These are phyloP conservation scores for Phyllosticta citribraziliensis DNA, from an alignment of 2,329 filamentous ascomycete species.

Conservation along the genomic window DNA sequence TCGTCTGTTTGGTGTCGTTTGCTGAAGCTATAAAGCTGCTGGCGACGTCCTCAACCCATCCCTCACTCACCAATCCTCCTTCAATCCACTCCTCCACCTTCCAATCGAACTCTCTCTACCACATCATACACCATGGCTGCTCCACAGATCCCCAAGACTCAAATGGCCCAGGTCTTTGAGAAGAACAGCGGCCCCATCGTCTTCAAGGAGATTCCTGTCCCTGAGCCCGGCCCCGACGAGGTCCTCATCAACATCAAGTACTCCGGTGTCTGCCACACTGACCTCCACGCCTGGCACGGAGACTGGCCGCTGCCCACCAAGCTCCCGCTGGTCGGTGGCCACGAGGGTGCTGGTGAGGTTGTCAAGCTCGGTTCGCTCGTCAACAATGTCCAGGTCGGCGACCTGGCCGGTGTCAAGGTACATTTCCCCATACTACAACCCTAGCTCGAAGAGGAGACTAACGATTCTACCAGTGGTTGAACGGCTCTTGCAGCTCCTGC, in stretches of 20 bases:
- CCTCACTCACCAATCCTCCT: background rate
- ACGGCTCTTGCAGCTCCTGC: constrained; percentile 76
- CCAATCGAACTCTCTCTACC: background rate
- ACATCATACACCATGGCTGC: constrained; percentile 29
- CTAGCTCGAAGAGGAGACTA: background rate
- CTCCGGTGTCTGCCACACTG: constrained; percentile 85
- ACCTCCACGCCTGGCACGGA: constrained; percentile 71
- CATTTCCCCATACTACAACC: constrained; percentile 3
- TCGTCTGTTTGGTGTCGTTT: background rate
- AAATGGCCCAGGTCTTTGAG: constrained; percentile 89
- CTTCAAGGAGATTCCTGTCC: constrained; percentile 76
- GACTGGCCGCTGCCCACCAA: constrained; percentile 84
- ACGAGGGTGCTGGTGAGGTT: constrained; percentile 70
- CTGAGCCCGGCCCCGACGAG: constrained; percentile 74
- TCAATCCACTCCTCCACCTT: background rate
- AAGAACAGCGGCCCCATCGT: constrained; percentile 60
- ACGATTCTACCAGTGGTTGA: constrained; percentile 56
- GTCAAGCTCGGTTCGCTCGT: constrained; percentile 72
- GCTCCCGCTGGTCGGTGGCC: constrained; percentile 74
- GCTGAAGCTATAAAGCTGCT: constrained; percentile 7
- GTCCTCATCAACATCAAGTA: constrained; percentile 83
- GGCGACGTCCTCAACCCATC: background rate
- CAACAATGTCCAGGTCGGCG: constrained; percentile 67
- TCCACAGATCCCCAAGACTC: constrained; percentile 60
- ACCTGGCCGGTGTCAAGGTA: constrained; percentile 70